phyloP scores from a whole-genome alignment of 768 basidiomycete species.

The Russula earlei region DNA sequence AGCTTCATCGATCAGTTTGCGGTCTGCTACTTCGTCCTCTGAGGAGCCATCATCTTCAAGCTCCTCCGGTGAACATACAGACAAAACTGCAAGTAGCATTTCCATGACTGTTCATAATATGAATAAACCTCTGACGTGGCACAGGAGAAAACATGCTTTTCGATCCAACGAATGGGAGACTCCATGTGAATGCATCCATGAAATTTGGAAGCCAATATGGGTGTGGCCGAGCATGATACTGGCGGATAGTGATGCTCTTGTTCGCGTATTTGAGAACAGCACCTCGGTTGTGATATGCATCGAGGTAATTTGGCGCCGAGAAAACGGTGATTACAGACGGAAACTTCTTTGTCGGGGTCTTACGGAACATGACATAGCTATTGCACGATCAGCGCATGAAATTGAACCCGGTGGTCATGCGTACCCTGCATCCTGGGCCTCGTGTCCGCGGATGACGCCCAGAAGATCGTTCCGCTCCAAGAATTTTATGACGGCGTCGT shows the following conservation, averaged over 20 bases:
- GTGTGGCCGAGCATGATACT: slow-evolving; percentile 39
- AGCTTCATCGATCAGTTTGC: slow-evolving; percentile 3
- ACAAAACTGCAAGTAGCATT: slow-evolving; percentile 94
- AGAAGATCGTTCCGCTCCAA: slow-evolving; percentile 84
- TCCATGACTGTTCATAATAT: slow-evolving; percentile 62
- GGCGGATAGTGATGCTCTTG: slow-evolving; percentile 89
- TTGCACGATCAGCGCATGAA: neutral
- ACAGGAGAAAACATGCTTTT: slow-evolving; percentile 59
- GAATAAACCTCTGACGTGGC: neutral
- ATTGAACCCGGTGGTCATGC: slow-evolving; percentile 19
- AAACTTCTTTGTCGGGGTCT: slow-evolving; percentile 91
- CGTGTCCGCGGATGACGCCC: slow-evolving; percentile 93
- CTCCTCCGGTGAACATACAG: slow-evolving; percentile 94
- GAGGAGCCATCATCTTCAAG: slow-evolving; percentile 57
- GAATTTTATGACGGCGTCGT: slow-evolving; percentile 87
- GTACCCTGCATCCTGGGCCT: slow-evolving; percentile 93
- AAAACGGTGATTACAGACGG: slow-evolving; percentile 97
- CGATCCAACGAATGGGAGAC: slow-evolving; percentile 94
- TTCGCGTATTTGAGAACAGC: slow-evolving; percentile 96
- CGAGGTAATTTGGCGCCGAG: slow-evolving; percentile 93
- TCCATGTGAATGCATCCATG: slow-evolving; percentile 99
- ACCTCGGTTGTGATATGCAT: slow-evolving; percentile 93
- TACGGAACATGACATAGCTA: slow-evolving; percentile 89
- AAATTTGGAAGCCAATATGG: slow-evolving; percentile 98
- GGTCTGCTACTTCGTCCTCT: slow-evolving; percentile 38